Conservation (phyloP, 257 asterid species). For the Penstemon davidsonii region DNA sequence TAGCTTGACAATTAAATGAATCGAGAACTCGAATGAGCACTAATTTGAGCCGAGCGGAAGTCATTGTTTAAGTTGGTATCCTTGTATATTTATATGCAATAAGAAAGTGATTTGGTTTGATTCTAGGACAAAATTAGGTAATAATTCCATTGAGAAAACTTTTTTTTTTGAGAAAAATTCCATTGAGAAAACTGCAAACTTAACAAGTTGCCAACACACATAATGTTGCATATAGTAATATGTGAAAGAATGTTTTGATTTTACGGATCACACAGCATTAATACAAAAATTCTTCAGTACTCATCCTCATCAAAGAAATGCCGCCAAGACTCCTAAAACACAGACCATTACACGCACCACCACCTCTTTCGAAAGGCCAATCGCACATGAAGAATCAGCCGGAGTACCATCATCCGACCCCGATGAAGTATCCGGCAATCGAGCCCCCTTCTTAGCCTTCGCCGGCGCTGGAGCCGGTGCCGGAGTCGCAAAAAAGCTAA, state of each 20-base stretch:
- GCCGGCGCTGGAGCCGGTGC: constrained; percentile 46
- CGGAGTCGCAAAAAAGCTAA: constrained; percentile 36
- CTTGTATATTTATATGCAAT: too few relatives aligned
- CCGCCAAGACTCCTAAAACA: constrained; percentile 12
- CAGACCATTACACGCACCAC: constrained; percentile 22
- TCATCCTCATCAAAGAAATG: constrained; percentile 22
- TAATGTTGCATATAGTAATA: background rate
- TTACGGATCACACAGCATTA: constrained; percentile 10
- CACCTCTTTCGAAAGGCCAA: constrained; percentile 8
- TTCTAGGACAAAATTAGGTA: too few relatives aligned
- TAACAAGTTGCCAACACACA: background rate
- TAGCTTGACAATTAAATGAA: too few relatives aligned
- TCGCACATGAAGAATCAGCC: constrained; percentile 30
- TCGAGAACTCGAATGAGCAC: too few relatives aligned
- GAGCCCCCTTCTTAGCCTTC: constrained; percentile 22
- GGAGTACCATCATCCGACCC: constrained; percentile 9
- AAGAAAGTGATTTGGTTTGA: too few relatives aligned
- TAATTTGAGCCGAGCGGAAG: too few relatives aligned
- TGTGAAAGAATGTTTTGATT: constrained; percentile 21
- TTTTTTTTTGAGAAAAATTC: too few relatives aligned
- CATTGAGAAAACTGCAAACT: too few relatives aligned
- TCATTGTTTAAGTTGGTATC: too few relatives aligned
- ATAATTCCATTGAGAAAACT: too few relatives aligned
- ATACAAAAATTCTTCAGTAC: constrained; percentile 2
- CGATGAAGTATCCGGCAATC: constrained; percentile 10